These are phyloP conservation scores for Aspergillus heteromorphus DNA, from an alignment of 495 filamentous ascomycete genomes.

Conservation along the genomic window DNA sequence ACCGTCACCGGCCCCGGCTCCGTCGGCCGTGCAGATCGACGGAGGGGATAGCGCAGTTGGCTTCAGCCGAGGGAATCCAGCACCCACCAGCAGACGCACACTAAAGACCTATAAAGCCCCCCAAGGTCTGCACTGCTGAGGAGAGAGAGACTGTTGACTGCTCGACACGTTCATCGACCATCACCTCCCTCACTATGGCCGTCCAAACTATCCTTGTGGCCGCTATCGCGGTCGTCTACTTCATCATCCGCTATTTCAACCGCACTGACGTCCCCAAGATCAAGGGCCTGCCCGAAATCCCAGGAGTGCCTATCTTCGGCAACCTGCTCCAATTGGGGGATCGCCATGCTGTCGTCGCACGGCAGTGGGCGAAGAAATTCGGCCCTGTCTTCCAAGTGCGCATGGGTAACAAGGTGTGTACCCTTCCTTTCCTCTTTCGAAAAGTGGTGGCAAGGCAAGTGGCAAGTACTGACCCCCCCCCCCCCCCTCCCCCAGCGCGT, in stretches of 20 bases:
- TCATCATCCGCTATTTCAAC: conserved; percentile 51
- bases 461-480: not conserved
- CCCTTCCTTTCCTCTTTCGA: not conserved
- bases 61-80: not conserved
- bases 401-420: conserved; percentile 55
- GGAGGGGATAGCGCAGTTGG: not conserved
- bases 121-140: not conserved
- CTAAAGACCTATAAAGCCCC: not conserved
- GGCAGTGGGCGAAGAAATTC: conserved; percentile 54
- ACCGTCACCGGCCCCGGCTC: no score
- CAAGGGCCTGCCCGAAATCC: conserved; percentile 58
- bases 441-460: no score
- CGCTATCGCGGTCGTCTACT: conserved; percentile 39
- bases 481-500: conserved; percentile 49
- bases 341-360: conserved; percentile 49
- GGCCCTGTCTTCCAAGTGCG: conserved; percentile 64
- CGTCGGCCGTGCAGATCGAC: no score
- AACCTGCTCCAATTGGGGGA: conserved; percentile 56
- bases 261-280: conserved; percentile 57
- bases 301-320: conserved; percentile 59
- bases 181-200: conserved; percentile 26
- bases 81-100: no score
- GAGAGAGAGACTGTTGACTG: no score
- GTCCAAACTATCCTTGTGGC: conserved; percentile 40
- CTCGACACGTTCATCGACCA: not conserved